phyloP scores from a whole-genome alignment of 768 basidiomycete species.

The Lyophyllum shimeji region DNA sequence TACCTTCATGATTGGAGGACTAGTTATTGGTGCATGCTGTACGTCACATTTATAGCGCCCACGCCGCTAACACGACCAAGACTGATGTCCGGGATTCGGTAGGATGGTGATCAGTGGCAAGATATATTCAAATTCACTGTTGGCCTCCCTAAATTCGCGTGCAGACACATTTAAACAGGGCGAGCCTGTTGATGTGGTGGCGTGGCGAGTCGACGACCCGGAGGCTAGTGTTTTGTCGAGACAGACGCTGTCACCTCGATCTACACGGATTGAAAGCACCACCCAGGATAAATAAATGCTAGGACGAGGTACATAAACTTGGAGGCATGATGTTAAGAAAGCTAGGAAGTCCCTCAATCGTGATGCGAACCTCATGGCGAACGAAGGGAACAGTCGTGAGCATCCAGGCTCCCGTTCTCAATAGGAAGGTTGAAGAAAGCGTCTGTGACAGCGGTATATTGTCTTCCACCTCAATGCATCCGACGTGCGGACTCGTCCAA shows the following conservation, averaged over 20 bases:
- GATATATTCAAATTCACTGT: slow-evolving; percentile 4
- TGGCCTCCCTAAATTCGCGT: slow-evolving; percentile 3
- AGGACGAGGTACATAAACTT: too few relatives aligned
- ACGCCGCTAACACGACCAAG: too few relatives aligned
- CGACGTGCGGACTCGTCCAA: too few relatives aligned
- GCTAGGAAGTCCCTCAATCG: too few relatives aligned
- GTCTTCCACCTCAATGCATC: too few relatives aligned
- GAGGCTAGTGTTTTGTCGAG: not conserved
- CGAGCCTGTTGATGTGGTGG: not conserved
- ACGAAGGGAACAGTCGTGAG: too few relatives aligned
- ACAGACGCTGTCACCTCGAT: not conserved
- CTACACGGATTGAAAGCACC: not conserved
- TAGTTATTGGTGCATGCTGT: not conserved
- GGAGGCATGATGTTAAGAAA: too few relatives aligned
- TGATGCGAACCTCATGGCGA: too few relatives aligned
- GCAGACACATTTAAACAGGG: not conserved
- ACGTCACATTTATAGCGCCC: not conserved
- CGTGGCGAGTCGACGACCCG: not conserved
- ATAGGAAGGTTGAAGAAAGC: too few relatives aligned
- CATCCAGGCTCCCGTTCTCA: too few relatives aligned
- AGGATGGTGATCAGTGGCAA: slow-evolving; percentile 4
- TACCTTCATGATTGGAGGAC: not conserved
- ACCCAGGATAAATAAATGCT: too few relatives aligned
- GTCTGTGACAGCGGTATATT: too few relatives aligned
- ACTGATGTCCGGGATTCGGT: not conserved